These are phyloP conservation scores for Boletus eberwhitei DNA, from an alignment of 768 basidiomycete species.

Conservation along the genomic window DNA sequence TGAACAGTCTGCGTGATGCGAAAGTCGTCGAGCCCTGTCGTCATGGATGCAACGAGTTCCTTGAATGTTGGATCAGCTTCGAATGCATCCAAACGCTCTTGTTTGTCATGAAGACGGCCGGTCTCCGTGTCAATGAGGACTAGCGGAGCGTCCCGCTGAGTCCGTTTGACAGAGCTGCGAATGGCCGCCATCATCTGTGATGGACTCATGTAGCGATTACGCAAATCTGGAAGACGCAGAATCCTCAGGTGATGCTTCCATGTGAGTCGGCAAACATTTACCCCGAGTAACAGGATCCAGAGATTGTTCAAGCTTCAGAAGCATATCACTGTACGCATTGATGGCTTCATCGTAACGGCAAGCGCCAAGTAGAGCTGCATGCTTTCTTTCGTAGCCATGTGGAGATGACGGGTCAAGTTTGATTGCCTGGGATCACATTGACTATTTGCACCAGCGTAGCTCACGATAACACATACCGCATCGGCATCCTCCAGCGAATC, in stretches of 20 bases:
- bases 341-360: background rate
- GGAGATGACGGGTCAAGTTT: slow-evolving; percentile 2
- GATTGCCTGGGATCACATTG: background rate
- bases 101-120: background rate
- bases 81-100: background rate
- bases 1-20: background rate
- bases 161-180: background rate
- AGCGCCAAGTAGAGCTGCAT: background rate
- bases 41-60: background rate
- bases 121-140: background rate
- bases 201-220: background rate
- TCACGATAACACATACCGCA: background rate
- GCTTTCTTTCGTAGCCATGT: slow-evolving; percentile 1
- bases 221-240: background rate
- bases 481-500: background rate
- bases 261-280: background rate
- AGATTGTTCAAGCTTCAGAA: background rate
- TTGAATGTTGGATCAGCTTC: background rate
- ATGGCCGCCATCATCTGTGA: background rate
- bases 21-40: background rate
- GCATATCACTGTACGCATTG: background rate
- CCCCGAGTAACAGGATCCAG: background rate
- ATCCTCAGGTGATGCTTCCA: background rate
- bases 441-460: background rate
- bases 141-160: background rate